Evolutionary conservation across 495 filamentous ascomycete genomes (phyloP).

Genomic region (Annulohypoxylon bovei): DNA sequence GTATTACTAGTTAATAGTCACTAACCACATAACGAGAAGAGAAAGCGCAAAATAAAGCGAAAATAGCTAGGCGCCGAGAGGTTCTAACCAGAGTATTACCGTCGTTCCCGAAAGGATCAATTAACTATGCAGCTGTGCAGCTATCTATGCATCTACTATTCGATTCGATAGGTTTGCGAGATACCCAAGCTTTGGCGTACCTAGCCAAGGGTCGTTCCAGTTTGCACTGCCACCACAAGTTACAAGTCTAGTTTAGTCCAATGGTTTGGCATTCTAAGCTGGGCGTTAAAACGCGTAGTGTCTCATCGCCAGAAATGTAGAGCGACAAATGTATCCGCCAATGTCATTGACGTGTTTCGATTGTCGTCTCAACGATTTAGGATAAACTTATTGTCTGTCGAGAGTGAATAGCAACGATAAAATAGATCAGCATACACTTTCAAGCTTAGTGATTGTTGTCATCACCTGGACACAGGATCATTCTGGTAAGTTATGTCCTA

Average conservation of each 20-base stretch:
- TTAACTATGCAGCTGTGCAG: neutral
- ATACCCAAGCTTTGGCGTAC: too few species aligned
- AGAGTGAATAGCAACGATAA: neutral
- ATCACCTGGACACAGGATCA: too few species aligned
- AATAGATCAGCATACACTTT: neutral
- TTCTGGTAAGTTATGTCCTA: neutral
- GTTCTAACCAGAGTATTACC: neutral
- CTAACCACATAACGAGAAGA: neutral
- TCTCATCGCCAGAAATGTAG: neutral
- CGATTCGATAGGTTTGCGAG: neutral
- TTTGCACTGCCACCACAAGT: constrained; percentile 3
- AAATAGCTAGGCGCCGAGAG: neutral
- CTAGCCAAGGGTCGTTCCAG: neutral
- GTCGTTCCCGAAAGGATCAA: constrained; percentile 1
- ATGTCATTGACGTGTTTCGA: neutral
- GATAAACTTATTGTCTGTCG: neutral
- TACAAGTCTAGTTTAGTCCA: neutral
- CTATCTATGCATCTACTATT: neutral
- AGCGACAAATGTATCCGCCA: neutral
- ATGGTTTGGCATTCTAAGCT: constrained; percentile 2
- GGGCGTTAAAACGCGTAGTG: constrained; percentile 6
- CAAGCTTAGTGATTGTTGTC: neutral
- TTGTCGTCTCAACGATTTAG: neutral
- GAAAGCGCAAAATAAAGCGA: neutral
- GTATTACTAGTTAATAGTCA: neutral